Conservation (phyloP, 345 rosid genomes). For the Triadica sebifera region DNA sequence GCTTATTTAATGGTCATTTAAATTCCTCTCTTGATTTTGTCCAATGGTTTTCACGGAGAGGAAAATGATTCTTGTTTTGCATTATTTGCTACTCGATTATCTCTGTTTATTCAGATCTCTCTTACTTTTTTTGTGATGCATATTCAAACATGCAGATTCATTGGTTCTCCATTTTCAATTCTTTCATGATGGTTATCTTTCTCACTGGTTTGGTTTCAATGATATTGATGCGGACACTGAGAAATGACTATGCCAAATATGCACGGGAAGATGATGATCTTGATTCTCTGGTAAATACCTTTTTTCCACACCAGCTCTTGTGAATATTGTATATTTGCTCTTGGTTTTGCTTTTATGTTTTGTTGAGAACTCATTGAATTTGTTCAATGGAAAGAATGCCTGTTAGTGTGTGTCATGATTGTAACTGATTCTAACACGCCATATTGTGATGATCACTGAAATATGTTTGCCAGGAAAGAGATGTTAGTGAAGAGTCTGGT, state of each 20-base stretch:
- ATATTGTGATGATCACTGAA: constrained; percentile 3
- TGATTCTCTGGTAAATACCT: constrained; percentile 73
- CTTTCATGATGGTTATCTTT: constrained; percentile 98
- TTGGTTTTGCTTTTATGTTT: not conserved
- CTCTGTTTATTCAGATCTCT: not conserved
- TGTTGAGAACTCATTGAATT: not conserved
- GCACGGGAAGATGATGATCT: constrained; percentile 97
- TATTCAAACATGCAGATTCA: constrained; percentile 60
- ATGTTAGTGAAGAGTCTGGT: constrained; percentile 95
- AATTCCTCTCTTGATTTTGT: constrained; percentile 5
- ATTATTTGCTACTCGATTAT: constrained; percentile 1
- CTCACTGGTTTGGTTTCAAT: constrained; percentile 95
- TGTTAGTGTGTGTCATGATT: not conserved
- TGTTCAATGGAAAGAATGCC: not conserved
- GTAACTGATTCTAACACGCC: constrained; percentile 20
- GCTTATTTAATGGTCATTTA: not conserved
- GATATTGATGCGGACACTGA: constrained; percentile 93
- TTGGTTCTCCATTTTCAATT: constrained; percentile 96
- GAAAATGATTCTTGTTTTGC: not conserved
- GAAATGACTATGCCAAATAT: constrained; percentile 94
- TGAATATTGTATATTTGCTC: constrained; percentile 4
- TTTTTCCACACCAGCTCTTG: not conserved
- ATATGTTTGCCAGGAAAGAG: constrained; percentile 64
- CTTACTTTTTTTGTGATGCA: constrained; percentile 12
- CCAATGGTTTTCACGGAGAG: not conserved